Percentiles rank a stretch among this genome's conserved stretches.
phyloP scores from a whole-genome alignment of 208 protist species.

The Wallacemonas rigidus region DNA sequence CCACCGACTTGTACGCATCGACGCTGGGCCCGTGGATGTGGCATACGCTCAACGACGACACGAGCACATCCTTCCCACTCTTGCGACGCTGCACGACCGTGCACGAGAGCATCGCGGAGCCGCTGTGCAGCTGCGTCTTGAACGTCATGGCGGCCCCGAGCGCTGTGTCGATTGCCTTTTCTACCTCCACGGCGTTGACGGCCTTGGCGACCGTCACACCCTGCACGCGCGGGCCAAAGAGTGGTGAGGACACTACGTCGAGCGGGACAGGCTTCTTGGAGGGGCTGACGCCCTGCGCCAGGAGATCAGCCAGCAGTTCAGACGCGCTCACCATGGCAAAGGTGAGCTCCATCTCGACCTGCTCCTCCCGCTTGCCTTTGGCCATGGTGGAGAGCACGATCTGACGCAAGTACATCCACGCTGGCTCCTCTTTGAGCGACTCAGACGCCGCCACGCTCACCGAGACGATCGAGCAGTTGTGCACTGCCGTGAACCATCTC shows the following conservation, averaged over 20 bases:
- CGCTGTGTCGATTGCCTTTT: slow-evolving; percentile 28
- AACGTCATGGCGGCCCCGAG: slow-evolving; percentile 21
- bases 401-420: slow-evolving; percentile 41
- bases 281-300: slow-evolving; percentile 12
- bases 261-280: slow-evolving; percentile 18
- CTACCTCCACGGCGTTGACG: slow-evolving; percentile 24
- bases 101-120: slow-evolving; percentile 32
- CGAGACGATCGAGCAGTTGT: slow-evolving; percentile 48
- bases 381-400: slow-evolving; percentile 32
- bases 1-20: slow-evolving; percentile 34
- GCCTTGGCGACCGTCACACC: slow-evolving; percentile 3
- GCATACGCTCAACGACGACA: slow-evolving; percentile 35
- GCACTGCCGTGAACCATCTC: slow-evolving; percentile 28
- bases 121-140: slow-evolving; percentile 16
- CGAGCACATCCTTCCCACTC: slow-evolving; percentile 36
- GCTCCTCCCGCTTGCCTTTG: slow-evolving; percentile 25
- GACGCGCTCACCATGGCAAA: slow-evolving; percentile 30
- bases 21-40: slow-evolving; percentile 29
- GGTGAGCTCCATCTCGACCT: slow-evolving; percentile 36
- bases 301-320: slow-evolving; percentile 33
- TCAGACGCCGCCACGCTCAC: slow-evolving; percentile 26
- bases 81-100: slow-evolving; percentile 36
- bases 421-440: slow-evolving; percentile 29
- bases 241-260: slow-evolving; percentile 37
- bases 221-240: slow-evolving; percentile 33